These are phyloP conservation scores for Sphagnum contortum DNA, from an alignment of 225 moss, liverwort and hornwort genomes.

Conservation along the genomic window DNA sequence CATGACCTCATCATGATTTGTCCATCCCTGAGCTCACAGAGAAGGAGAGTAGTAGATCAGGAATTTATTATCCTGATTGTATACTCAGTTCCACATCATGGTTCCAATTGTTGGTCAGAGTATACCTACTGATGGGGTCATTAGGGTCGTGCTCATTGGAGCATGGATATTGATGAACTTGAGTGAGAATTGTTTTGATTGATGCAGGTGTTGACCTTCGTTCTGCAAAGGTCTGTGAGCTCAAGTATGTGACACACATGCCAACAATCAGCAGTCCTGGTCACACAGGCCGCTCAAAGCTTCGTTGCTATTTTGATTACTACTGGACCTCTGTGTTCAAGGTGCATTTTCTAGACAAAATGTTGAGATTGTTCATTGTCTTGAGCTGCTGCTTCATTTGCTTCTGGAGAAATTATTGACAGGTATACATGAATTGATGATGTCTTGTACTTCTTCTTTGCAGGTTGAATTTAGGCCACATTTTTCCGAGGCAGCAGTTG, in stretches of 20 bases:
- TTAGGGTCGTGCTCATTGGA: too few relatives aligned
- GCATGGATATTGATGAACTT: too few relatives aligned
- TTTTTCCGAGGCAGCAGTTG: constrained; percentile 18
- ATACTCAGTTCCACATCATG: too few relatives aligned
- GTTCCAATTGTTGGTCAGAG: too few relatives aligned
- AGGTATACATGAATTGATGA: not conserved
- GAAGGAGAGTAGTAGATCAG: too few relatives aligned
- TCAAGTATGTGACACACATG: constrained; percentile 12
- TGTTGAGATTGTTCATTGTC: not conserved
- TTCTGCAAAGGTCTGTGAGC: constrained; percentile 36
- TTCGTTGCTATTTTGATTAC: constrained; percentile 44
- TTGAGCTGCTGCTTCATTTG: not conserved
- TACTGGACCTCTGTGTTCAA: constrained; percentile 56
- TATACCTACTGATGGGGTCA: too few relatives aligned
- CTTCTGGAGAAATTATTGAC: not conserved
- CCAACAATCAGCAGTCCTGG: constrained; percentile 8
- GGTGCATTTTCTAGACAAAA: constrained; percentile 14
- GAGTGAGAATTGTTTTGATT: not conserved
- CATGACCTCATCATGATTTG: too few relatives aligned
- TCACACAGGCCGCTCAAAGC: constrained; percentile 17
- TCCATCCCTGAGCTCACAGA: too few relatives aligned
- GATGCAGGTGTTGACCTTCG: constrained; percentile 48
- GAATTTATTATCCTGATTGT: too few relatives aligned
- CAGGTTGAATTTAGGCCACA: constrained; percentile 50
- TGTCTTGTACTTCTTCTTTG: not conserved